Conservation (phyloP, 306 rosid genomes). For the Cucumis hystrix region DNA sequence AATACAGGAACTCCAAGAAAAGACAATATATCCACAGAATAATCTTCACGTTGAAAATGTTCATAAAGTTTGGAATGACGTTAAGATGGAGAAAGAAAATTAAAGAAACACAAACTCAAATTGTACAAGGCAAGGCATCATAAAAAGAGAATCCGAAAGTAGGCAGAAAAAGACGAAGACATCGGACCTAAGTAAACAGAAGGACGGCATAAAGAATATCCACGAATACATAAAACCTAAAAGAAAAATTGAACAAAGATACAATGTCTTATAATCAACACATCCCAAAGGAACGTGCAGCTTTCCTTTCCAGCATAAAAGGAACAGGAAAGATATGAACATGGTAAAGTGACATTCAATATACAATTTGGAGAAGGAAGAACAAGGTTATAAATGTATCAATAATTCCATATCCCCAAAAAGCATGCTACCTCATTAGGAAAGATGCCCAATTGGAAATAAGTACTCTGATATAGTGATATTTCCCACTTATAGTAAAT, state of each 20-base stretch:
- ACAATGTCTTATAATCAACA: neutral
- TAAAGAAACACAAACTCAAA: neutral
- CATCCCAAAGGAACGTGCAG: neutral
- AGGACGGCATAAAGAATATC: neutral
- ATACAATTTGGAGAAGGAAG: neutral
- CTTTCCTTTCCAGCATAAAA: too few relatives aligned
- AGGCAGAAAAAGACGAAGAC: neutral
- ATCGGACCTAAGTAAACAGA: neutral
- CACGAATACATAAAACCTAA: neutral
- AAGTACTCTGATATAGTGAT: neutral
- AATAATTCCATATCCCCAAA: neutral
- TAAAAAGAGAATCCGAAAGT: conserved; percentile 2
- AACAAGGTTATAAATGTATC: neutral
- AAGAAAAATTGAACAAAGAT: neutral
- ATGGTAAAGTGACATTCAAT: neutral
- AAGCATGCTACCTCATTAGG: neutral
- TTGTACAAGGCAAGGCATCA: neutral
- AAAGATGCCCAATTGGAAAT: neutral
- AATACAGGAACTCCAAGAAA: neutral
- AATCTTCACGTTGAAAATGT: neutral
- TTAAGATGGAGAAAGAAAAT: neutral
- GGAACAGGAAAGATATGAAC: neutral
- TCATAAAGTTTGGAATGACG: neutral
- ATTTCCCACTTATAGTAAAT: neutral
- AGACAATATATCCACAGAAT: neutral